Base-by-base conservation (phyloP, 2,329 filamentous ascomycete species). In the Apiospora sp. region DNA sequence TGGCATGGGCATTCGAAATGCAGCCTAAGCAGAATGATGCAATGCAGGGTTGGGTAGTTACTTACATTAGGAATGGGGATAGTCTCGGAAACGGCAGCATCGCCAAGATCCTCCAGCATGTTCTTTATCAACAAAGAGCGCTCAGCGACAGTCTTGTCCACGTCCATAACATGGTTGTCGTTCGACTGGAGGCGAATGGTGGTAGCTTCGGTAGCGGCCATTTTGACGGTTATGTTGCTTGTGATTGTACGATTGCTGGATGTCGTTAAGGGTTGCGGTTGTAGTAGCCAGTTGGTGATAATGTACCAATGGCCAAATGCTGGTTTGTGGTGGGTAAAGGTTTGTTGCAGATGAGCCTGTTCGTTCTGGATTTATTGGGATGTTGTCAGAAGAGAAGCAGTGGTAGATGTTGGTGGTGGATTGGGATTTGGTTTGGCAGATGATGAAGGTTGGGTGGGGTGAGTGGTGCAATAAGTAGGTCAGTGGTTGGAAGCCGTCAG, bases 41-140 rank as follows among this genome's bases (percentile, higher is more conserved):
- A 68, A 43, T 54, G 75, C 72, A 70, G 68, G 72, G 71, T 61
- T 74, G 75, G 73, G 19, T 49, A 64, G 43, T 49, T 58, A 80
- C 88, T 77, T 84, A 92, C 92, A 82, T 97, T 97, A 76, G 93
- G 94, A 75, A 97, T 95, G 12, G 96, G 96, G 71, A 99, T 96
- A 3, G 93, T 89, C 81, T 95, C 92, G 30, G 82, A 85, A 46
- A 89, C 83, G 30, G 81, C 81, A 77, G 89, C 83, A 34, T 92
- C 92, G 77, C 94, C 95, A 68, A 98, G 86, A 86, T 99, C 96
- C 81, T 98, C 95, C 67, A 99, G 90, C 92, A 99, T 92, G 88
- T 98, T 98, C 91, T 98, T 98, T 87, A 99, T 97, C 71, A 99
- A 89, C 80, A 98, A 91, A 3, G 94, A 98, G 76, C 96, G 94